These are phyloP conservation scores for Eremothecium sinecaudum DNA, from an alignment of 1,139 yeast genomes.

Conservation along the genomic window DNA sequence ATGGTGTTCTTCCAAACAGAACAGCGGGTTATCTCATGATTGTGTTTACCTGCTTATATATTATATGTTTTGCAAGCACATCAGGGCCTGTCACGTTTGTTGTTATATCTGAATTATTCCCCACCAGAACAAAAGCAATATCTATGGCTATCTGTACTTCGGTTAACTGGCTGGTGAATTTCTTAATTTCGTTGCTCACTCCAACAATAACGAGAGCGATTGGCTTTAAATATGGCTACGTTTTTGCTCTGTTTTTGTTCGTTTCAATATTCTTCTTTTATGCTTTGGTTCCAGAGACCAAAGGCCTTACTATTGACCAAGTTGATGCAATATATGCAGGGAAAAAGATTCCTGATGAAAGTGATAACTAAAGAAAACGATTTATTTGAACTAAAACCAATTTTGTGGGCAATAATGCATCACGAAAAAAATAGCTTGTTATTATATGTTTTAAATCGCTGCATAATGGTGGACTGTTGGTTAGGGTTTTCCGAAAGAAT, in stretches of 20 bases:
- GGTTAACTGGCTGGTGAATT: conserved; percentile 68
- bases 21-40: conserved; percentile 64
- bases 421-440: too few relatives aligned
- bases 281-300: conserved; percentile 61
- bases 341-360: not conserved
- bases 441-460: too few relatives aligned
- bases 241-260: conserved; percentile 56
- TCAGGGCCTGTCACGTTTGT: conserved; percentile 83
- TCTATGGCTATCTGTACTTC: conserved; percentile 70
- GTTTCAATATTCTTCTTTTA: conserved; percentile 50
- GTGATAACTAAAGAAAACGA: too few relatives aligned
- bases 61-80: conserved; percentile 68
- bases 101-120: conserved; percentile 66
- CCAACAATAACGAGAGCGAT: conserved; percentile 51
- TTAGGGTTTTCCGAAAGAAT: too few relatives aligned
- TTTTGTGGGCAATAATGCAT: too few relatives aligned
- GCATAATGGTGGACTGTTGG: too few relatives aligned
- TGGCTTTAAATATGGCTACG: conserved; percentile 56
- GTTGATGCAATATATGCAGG: conserved; percentile 35
- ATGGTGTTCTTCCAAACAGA: conserved; percentile 16
- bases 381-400: too few relatives aligned
- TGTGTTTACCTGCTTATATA: conserved; percentile 63
- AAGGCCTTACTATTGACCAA: conserved; percentile 58
- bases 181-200: conserved; percentile 62
- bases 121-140: conserved; percentile 63